Conservation (phyloP, 257 asterid species). For the Solanum pinnatisectum region DNA sequence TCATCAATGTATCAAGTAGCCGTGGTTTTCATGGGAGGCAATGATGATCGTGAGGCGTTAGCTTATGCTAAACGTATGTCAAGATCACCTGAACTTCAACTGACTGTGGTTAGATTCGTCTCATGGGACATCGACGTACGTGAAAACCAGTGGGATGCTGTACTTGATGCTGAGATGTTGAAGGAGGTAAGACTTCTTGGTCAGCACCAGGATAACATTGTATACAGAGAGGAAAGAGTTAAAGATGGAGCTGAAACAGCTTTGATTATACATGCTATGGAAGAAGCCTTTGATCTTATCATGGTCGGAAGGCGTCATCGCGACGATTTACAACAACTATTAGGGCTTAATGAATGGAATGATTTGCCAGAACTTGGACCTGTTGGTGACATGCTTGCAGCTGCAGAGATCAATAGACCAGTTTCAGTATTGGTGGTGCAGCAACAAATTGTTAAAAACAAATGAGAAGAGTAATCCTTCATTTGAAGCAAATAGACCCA, state of each 20-base stretch:
- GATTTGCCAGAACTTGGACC: conserved; percentile 83
- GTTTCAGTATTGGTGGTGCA: conserved; percentile 72
- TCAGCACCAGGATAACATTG: conserved; percentile 47
- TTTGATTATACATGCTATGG: conserved; percentile 49
- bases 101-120: conserved; percentile 59
- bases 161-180: conserved; percentile 61
- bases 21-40: conserved; percentile 73
- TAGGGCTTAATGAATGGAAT: conserved; percentile 75
- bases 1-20: conserved; percentile 31
- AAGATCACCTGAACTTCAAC: conserved; percentile 28
- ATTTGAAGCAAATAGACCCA: not conserved
- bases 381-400: conserved; percentile 79
- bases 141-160: conserved; percentile 81
- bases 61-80: conserved; percentile 66
- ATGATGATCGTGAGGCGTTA: conserved; percentile 75
- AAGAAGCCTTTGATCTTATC: conserved; percentile 63
- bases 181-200: conserved; percentile 64
- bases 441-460: conserved; percentile 34
- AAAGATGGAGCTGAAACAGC: conserved; percentile 93
- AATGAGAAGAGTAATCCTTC: not conserved
- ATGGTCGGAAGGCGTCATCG: conserved; percentile 75
- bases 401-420: conserved; percentile 43
- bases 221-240: conserved; percentile 69
- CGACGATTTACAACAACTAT: conserved; percentile 51
- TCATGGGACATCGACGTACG: conserved; percentile 45